Evolutionary conservation across 352 stramenopile genomes (phyloP).

Genomic region (Pythium phragmiticola): DNA sequence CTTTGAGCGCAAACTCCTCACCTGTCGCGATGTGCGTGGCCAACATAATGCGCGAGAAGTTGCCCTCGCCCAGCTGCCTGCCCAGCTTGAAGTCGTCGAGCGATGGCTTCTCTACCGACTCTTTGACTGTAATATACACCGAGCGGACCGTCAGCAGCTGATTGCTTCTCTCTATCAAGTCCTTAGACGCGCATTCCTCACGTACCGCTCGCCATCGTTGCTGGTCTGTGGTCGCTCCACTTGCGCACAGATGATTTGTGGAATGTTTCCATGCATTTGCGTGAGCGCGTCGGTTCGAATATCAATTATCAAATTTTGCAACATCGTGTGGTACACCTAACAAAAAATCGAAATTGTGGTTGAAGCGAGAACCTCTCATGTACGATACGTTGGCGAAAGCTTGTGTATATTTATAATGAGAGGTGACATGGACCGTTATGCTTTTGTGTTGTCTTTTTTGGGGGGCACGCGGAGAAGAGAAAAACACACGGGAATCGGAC

Average conservation of each 20-base stretch:
- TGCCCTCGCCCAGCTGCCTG: conserved; percentile 80
- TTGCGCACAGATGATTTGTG: background rate
- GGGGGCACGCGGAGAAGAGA: conserved; percentile 9
- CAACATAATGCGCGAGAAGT: conserved; percentile 94
- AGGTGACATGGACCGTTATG: conserved; percentile 27
- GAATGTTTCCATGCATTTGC: conserved; percentile 22
- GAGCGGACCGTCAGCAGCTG: conserved; percentile 1
- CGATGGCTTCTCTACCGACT: conserved; percentile 62
- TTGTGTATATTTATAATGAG: conserved; percentile 14
- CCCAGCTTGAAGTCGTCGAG: conserved; percentile 76
- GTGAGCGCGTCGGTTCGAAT: conserved; percentile 12
- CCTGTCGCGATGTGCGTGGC: conserved; percentile 86
- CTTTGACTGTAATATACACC: conserved; percentile 52
- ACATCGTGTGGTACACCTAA: conserved; percentile 19
- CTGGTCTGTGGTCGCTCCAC: background rate
- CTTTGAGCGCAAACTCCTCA: conserved; percentile 96
- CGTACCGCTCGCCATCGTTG: conserved; percentile 24
- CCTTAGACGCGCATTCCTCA: background rate
- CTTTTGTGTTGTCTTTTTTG: conserved; percentile 32
- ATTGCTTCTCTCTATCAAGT: background rate
- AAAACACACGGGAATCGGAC: conserved; percentile 11
- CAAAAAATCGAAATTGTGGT: background rate
- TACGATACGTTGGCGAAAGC: conserved; percentile 14
- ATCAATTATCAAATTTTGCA: conserved; percentile 23
- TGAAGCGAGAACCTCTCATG: conserved; percentile 24